Percentiles rank a stretch among this genome's conserved stretches.
Conservation (phyloP, 1,284 basidiomycete genomes). For the Volvariella surrecta region DNA sequence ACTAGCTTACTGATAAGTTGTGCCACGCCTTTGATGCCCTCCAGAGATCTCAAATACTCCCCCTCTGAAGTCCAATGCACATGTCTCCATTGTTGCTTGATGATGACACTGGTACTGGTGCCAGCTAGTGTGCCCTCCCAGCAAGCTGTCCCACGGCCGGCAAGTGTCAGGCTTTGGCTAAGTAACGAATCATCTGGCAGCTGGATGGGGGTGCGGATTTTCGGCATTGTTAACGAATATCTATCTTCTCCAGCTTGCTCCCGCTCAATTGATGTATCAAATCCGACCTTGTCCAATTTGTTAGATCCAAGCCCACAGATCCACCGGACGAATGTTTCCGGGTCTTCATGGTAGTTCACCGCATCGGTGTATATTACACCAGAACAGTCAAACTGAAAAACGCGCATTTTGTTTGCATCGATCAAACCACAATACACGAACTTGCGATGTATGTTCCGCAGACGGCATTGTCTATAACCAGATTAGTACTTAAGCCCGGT, state of each 20-base stretch:
- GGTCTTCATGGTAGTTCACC: background rate
- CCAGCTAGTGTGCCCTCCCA: too few relatives aligned
- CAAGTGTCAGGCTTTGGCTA: too few relatives aligned
- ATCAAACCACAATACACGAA: background rate
- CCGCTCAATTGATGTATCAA: background rate
- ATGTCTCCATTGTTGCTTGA: background rate
- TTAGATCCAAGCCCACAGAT: background rate
- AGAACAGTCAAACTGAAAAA: background rate
- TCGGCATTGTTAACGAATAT: too few relatives aligned
- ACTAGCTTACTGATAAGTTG: background rate
- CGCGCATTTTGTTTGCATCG: background rate
- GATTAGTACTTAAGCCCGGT: too few relatives aligned
- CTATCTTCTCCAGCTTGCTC: too few relatives aligned
- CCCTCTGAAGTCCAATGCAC: background rate
- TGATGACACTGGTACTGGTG: background rate
- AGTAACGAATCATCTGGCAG: too few relatives aligned
- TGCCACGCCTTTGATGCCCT: background rate
- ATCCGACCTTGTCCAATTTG: background rate
- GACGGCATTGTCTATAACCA: too few relatives aligned
- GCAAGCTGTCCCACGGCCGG: too few relatives aligned
- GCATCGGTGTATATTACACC: background rate
- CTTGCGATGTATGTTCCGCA: too few relatives aligned
- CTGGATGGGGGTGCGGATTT: too few relatives aligned
- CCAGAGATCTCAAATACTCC: background rate
- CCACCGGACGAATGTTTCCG: background rate